phyloP scores from a whole-genome alignment of 331 rosid species.

The Pyracantha coccinea region DNA sequence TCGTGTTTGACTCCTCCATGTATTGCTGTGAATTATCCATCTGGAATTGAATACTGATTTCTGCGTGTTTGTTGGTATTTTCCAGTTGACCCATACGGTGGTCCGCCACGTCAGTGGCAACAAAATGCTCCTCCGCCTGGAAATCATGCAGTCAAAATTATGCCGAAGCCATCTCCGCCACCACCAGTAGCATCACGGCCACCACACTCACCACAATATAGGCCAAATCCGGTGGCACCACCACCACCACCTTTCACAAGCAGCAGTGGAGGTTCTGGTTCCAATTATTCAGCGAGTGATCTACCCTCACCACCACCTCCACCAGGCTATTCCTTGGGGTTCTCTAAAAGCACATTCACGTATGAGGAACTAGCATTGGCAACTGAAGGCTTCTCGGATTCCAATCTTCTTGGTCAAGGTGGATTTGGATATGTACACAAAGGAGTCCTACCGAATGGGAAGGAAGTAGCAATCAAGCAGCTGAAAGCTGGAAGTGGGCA shows the following conservation, averaged over 20 bases:
- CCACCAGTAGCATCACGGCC: constrained; percentile 56
- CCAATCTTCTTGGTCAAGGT: constrained; percentile 93
- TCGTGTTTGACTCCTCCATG: no score
- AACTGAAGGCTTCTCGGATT: constrained; percentile 89
- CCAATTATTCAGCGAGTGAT: constrained; percentile 81
- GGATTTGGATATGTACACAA: constrained; percentile 95
- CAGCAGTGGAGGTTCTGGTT: constrained; percentile 89
- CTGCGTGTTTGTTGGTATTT: constrained; percentile 8
- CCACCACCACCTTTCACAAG: constrained; percentile 38
- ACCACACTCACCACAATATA: constrained; percentile 24
- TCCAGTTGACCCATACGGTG: constrained; percentile 58
- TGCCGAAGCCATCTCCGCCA: constrained; percentile 57
- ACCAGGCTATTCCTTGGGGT: constrained; percentile 50
- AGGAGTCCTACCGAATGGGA: constrained; percentile 91
- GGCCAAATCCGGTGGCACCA: constrained; percentile 26
- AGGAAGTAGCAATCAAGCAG: constrained; percentile 94
- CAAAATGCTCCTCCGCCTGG: constrained; percentile 63
- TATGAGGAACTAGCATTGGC: constrained; percentile 87
- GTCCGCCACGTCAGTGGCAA: constrained; percentile 56
- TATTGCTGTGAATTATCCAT: neutral
- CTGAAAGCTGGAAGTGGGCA: constrained; percentile 95
- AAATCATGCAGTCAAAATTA: constrained; percentile 23
- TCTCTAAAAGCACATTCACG: constrained; percentile 60
- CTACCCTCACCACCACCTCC: constrained; percentile 65
- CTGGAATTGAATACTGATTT: neutral